These are phyloP conservation scores for Mycotypha africana DNA, from an alignment of 371 early-diverging fungal species.

Conservation along the genomic window DNA sequence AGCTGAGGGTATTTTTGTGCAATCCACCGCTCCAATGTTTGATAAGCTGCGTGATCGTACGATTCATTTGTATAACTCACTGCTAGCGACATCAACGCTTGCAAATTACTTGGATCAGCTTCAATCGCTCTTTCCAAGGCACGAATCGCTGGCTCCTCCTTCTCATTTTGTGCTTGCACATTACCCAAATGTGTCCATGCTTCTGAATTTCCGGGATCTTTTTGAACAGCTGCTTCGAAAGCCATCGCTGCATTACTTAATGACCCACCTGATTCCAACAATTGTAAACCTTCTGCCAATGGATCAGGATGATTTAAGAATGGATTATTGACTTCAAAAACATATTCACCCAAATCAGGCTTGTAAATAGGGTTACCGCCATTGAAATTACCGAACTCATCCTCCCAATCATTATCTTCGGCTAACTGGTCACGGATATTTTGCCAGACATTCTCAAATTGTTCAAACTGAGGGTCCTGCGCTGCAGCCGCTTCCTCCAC, in stretches of 20 bases:
- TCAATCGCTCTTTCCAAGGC: slow-evolving; percentile 69
- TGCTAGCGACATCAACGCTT: slow-evolving; percentile 79
- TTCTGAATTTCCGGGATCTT: slow-evolving; percentile 60
- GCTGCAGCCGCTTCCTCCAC: slow-evolving; percentile 44
- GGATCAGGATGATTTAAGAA: slow-evolving; percentile 54
- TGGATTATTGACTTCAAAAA: slow-evolving; percentile 74
- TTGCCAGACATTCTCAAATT: slow-evolving; percentile 58
- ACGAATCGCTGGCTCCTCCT: slow-evolving; percentile 79
- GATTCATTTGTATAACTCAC: slow-evolving; percentile 95
- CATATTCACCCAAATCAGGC: slow-evolving; percentile 64
- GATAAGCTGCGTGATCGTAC: slow-evolving; percentile 51
- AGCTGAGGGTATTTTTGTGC: slow-evolving; percentile 37
- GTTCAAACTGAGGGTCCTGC: slow-evolving; percentile 35
- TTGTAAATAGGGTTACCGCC: slow-evolving; percentile 32
- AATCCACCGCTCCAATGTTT: slow-evolving; percentile 45
- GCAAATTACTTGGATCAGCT: slow-evolving; percentile 55
- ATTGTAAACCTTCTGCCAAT: slow-evolving; percentile 45
- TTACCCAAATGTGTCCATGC: slow-evolving; percentile 81
- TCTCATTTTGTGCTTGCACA: slow-evolving; percentile 84
- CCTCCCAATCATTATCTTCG: slow-evolving; percentile 52
- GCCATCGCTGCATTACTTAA: slow-evolving; percentile 74
- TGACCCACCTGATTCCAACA: slow-evolving; percentile 49
- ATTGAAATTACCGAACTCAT: slow-evolving; percentile 51
- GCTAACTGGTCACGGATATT: slow-evolving; percentile 48
- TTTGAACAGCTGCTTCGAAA: slow-evolving; percentile 77